phyloP scores from a whole-genome alignment of 2,329 filamentous ascomycete species.

The Endoconidiophora polonica region DNA sequence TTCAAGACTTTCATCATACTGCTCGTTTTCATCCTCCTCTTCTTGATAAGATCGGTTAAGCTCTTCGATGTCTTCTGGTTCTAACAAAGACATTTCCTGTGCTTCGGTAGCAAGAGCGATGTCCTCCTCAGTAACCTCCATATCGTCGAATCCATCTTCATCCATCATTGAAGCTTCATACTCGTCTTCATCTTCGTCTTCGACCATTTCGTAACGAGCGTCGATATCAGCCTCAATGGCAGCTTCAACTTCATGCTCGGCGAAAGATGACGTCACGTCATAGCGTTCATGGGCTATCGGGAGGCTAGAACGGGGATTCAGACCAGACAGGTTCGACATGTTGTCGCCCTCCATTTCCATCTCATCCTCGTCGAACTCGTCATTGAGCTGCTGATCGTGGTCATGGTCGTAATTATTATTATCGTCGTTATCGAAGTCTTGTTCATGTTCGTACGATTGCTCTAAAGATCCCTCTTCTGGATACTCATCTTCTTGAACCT shows the following conservation, averaged over 20 bases:
- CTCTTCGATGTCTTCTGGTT: slow-evolving; percentile 25
- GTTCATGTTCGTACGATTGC: not conserved
- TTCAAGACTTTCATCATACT: slow-evolving; percentile 9
- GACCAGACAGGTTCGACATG: not conserved
- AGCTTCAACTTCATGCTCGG: slow-evolving; percentile 19
- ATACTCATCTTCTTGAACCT: slow-evolving; percentile 13
- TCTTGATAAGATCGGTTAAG: slow-evolving; percentile 14
- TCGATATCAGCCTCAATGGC: slow-evolving; percentile 22
- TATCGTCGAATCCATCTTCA: slow-evolving; percentile 27
- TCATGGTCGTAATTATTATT: not conserved
- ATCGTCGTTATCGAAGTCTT: not conserved
- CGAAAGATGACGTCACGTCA: slow-evolving; percentile 34
- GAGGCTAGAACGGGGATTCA: slow-evolving; percentile 2
- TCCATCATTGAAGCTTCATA: slow-evolving; percentile 14
- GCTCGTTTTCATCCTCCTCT: slow-evolving; percentile 12
- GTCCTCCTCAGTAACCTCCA: slow-evolving; percentile 37
- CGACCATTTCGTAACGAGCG: slow-evolving; percentile 10
- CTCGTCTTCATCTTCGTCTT: slow-evolving; percentile 9
- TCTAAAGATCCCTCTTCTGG: not conserved
- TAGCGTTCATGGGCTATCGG: not conserved
- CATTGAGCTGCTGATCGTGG: not conserved
- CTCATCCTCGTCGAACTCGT: slow-evolving; percentile 8
- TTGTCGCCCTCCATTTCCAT: slow-evolving; percentile 12
- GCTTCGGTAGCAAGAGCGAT: slow-evolving; percentile 40
- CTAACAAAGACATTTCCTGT: slow-evolving; percentile 41